Conservation (phyloP, 2,329 filamentous ascomycete genomes). For the Clathrospora elynae region DNA sequence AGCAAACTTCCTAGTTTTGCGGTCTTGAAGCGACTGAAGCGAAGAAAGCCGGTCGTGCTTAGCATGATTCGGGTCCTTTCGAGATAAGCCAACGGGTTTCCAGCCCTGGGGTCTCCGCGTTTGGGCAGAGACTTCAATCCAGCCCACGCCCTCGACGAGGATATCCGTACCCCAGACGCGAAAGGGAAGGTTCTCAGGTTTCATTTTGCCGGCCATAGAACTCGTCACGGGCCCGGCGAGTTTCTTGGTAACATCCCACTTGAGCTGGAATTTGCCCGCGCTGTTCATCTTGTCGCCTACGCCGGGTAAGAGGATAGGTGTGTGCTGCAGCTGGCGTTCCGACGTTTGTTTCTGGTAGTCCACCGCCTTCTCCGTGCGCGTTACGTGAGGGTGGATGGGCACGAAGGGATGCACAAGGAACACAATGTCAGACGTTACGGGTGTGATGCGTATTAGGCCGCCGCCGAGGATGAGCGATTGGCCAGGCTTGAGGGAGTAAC, state of each 20-base stretch:
- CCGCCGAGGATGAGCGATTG: conserved; percentile 80
- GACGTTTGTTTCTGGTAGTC: conserved; percentile 65
- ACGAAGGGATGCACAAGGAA: conserved; percentile 88
- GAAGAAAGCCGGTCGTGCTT: conserved; percentile 18
- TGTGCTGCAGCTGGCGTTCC: conserved; percentile 64
- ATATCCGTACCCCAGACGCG: conserved; percentile 80
- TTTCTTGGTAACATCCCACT: conserved; percentile 80
- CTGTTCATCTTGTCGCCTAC: conserved; percentile 44
- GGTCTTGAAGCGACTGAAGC: conserved; percentile 14
- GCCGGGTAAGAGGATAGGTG: conserved; percentile 61
- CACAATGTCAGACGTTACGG: conserved; percentile 65
- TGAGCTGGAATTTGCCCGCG: conserved; percentile 76
- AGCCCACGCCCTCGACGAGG: conserved; percentile 88
- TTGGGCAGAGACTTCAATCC: conserved; percentile 87
- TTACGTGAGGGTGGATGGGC: conserved; percentile 75
- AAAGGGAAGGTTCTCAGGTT: conserved; percentile 75
- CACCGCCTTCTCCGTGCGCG: conserved; percentile 78
- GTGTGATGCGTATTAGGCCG: conserved; percentile 86
- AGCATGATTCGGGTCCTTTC: conserved; percentile 48
- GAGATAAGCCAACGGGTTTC: conserved; percentile 51
- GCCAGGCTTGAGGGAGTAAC: conserved; percentile 72
- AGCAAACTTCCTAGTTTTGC: conserved; percentile 26
- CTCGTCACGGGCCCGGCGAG: conserved; percentile 75
- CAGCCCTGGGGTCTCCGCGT: conserved; percentile 59
- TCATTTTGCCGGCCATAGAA: conserved; percentile 65